These are phyloP conservation scores for Mycena sp. DNA, from an alignment of 1,284 basidiomycete genomes.

Conservation along the genomic window DNA sequence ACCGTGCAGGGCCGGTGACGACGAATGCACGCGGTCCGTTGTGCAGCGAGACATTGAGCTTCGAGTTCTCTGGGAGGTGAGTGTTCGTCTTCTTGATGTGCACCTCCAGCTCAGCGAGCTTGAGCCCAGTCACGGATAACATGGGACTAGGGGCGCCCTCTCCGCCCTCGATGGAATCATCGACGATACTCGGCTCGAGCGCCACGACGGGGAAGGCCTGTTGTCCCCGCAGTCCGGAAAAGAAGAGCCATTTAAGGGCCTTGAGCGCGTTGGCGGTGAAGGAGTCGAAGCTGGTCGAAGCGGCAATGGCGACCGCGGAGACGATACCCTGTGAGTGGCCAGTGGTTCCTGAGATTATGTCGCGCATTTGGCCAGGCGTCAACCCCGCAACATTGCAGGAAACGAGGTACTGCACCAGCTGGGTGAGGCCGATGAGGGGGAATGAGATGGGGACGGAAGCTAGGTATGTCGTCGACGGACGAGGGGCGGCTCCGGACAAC, in stretches of 20 bases:
- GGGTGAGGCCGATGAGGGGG: slow-evolving; percentile 95
- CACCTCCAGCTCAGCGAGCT: slow-evolving; percentile 80
- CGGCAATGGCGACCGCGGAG: slow-evolving; percentile 88
- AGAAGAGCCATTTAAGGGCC: slow-evolving; percentile 93
- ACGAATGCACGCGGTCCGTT: slow-evolving; percentile 94
- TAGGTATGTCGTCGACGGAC: slow-evolving; percentile 88
- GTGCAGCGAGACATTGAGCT: slow-evolving; percentile 88
- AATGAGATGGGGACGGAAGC: slow-evolving; percentile 96
- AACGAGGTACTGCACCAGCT: slow-evolving; percentile 92
- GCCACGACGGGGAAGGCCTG: slow-evolving; percentile 95
- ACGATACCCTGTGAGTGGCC: slow-evolving; percentile 98
- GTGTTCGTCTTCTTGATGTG: slow-evolving; percentile 92
- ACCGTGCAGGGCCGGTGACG: slow-evolving; percentile 91
- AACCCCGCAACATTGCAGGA: slow-evolving; percentile 80
- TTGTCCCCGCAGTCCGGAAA: slow-evolving; percentile 92
- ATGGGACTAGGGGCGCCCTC: slow-evolving; percentile 96
- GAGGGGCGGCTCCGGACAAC: slow-evolving; percentile 77
- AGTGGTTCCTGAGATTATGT: slow-evolving; percentile 85
- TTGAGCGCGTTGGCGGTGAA: slow-evolving; percentile 84
- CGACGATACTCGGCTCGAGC: slow-evolving; percentile 88
- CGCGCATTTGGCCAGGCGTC: slow-evolving; percentile 83
- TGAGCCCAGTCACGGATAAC: slow-evolving; percentile 90
- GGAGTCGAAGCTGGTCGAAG: slow-evolving; percentile 80
- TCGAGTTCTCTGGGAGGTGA: slow-evolving; percentile 82
- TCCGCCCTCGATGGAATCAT: slow-evolving; percentile 90